Evolutionary conservation across 2,329 filamentous ascomycete species (phyloP).

Genomic region (Lasiodiplodia gonubiensis): DNA sequence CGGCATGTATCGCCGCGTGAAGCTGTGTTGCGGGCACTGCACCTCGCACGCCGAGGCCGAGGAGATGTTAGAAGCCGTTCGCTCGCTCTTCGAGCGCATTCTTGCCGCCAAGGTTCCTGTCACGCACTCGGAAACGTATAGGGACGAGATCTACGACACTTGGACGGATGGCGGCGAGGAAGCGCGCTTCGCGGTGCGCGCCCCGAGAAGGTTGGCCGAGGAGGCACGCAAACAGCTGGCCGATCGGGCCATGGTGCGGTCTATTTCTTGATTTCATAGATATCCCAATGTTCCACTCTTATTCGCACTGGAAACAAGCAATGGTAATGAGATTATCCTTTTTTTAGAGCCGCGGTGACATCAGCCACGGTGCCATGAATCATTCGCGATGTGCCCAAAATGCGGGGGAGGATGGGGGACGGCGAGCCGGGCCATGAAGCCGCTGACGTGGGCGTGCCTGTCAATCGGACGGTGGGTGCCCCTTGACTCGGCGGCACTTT

Average conservation of each 20-base stretch:
- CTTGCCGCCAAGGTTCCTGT: constrained; percentile 44
- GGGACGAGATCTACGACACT: constrained; percentile 43
- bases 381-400: neutral
- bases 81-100: constrained; percentile 41
- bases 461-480: neutral
- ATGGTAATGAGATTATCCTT: neutral
- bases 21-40: constrained; percentile 46
- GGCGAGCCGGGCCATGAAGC: neutral
- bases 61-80: constrained; percentile 44
- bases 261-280: constrained; percentile 8
- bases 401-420: constrained; percentile 1
- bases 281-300: neutral
- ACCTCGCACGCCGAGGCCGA: constrained; percentile 46
- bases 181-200: constrained; percentile 44
- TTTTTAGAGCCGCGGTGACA: neutral
- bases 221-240: constrained; percentile 33
- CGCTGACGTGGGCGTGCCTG: constrained; percentile 6
- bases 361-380: neutral
- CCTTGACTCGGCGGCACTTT: neutral
- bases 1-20: constrained; percentile 34
- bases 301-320: neutral
- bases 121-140: constrained; percentile 34
- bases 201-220: constrained; percentile 42
- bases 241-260: constrained; percentile 9
- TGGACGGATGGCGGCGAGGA: constrained; percentile 44